Conservation (phyloP, 1,284 basidiomycete species). For the Ustanciosporium gigantosporum region DNA sequence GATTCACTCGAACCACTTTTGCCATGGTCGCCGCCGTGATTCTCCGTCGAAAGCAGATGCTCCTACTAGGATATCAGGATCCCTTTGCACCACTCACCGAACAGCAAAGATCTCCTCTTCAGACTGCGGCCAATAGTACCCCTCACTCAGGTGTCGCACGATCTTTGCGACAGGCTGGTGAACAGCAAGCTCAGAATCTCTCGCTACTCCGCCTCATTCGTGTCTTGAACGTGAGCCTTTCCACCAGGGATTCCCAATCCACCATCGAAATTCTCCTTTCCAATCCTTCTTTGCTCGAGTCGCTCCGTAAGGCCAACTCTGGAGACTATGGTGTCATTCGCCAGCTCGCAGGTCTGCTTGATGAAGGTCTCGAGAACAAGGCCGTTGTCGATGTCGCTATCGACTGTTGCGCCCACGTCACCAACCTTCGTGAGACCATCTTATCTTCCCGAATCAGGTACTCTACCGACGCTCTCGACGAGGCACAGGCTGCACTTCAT, state of each 20-base stretch:
- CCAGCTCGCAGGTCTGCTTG: slow-evolving; percentile 54
- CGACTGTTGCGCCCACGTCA: slow-evolving; percentile 56
- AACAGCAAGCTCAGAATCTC: slow-evolving; percentile 80
- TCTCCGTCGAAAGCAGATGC: slow-evolving; percentile 80
- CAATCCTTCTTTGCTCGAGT: slow-evolving; percentile 51
- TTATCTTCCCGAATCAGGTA: slow-evolving; percentile 49
- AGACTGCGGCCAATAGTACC: slow-evolving; percentile 16
- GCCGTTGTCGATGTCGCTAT: slow-evolving; percentile 55
- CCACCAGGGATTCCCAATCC: slow-evolving; percentile 40
- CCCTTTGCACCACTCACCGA: slow-evolving; percentile 65
- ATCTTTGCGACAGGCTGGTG: slow-evolving; percentile 54
- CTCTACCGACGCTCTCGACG: slow-evolving; percentile 46
- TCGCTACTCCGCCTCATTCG: slow-evolving; percentile 82
- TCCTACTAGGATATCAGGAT: slow-evolving; percentile 76
- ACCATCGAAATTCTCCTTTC: slow-evolving; percentile 52
- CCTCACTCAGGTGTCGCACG: slow-evolving; percentile 36
- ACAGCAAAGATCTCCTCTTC: slow-evolving; percentile 22
- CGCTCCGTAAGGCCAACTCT: slow-evolving; percentile 51
- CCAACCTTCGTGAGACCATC: slow-evolving; percentile 57
- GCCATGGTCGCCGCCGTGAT: slow-evolving; percentile 94
- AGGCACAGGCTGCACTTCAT: slow-evolving; percentile 32
- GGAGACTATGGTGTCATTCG: slow-evolving; percentile 58
- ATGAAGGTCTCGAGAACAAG: slow-evolving; percentile 56
- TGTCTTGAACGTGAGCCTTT: slow-evolving; percentile 76
- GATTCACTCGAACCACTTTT: slow-evolving; percentile 93